Percentiles rank a stretch among this genome's conserved stretches.
Conservation (phyloP, 2,329 filamentous ascomycete genomes). For the Penicillium sp. region DNA sequence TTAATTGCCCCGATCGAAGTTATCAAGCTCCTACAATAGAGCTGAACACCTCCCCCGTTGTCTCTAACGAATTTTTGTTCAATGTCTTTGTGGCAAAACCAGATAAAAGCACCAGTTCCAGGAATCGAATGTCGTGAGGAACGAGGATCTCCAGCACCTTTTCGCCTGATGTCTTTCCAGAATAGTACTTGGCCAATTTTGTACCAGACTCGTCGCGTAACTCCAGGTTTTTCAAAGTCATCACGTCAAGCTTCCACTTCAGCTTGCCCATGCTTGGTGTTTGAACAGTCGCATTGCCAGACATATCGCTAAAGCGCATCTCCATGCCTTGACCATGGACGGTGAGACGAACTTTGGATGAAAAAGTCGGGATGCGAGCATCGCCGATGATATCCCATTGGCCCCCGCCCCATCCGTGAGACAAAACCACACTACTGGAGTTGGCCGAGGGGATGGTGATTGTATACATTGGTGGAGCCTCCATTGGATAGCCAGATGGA, state of each 20-base stretch:
- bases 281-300: not conserved
- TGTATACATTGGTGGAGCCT: constrained; percentile 1
- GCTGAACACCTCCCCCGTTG: not conserved
- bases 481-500: not conserved
- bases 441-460: not conserved
- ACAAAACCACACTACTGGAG: not conserved
- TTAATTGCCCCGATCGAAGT: not conserved
- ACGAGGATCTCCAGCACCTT: not conserved
- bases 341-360: not conserved
- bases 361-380: not conserved
- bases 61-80: not conserved
- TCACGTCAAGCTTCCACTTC: not conserved
- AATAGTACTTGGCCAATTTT: not conserved
- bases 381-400: constrained; percentile 2
- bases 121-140: not conserved
- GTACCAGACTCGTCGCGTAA: not conserved
- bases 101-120: not conserved
- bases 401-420: not conserved
- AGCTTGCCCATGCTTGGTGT: not conserved
- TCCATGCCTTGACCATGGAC: not conserved
- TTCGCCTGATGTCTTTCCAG: not conserved
- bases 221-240: not conserved
- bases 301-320: not conserved
- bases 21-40: not conserved
- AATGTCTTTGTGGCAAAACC: not conserved